Percentiles rank a stretch among this genome's conserved stretches.
Conservation (phyloP, 2,329 filamentous ascomycete species). For the Aureobasidium sp. region DNA sequence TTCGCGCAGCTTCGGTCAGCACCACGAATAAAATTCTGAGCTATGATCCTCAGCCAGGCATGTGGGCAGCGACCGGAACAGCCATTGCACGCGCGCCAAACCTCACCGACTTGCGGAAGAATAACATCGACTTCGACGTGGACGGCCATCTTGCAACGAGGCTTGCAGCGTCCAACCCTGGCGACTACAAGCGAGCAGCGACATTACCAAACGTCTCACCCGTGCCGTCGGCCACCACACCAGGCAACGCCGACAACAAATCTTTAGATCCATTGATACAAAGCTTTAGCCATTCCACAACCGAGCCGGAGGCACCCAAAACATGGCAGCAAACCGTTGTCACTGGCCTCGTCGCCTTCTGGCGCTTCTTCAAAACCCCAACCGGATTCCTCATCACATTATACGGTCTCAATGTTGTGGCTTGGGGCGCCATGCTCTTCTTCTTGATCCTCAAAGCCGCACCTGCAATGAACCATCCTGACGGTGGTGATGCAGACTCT, state of each 20-base stretch:
- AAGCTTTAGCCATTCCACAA: not conserved
- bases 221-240: not conserved
- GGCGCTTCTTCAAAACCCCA: slow-evolving; percentile 67
- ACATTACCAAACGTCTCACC: not conserved
- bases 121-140: slow-evolving; percentile 8
- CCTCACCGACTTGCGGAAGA: slow-evolving; percentile 32
- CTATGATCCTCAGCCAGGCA: slow-evolving; percentile 31
- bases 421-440: slow-evolving; percentile 89
- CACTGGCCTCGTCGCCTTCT: slow-evolving; percentile 49
- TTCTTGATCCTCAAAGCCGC: slow-evolving; percentile 69
- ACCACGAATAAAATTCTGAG: slow-evolving; percentile 16
- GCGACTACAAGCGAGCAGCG: not conserved
- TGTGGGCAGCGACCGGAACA: slow-evolving; percentile 40
- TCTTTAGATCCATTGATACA: not conserved
- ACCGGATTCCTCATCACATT: slow-evolving; percentile 70
- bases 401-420: slow-evolving; percentile 76
- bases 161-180: not conserved
- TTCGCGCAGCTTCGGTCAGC: slow-evolving; percentile 8
- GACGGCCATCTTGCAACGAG: slow-evolving; percentile 1
- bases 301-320: not conserved
- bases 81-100: slow-evolving; percentile 37
- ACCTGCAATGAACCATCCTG: slow-evolving; percentile 52
- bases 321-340: not conserved
- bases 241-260: not conserved
- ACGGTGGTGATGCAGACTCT: slow-evolving; percentile 30